Percentiles rank a stretch among this genome's conserved stretches.
These are phyloP conservation scores for Aciculoconidium aculeatum DNA, from an alignment of 805 yeast species.

Conservation along the genomic window DNA sequence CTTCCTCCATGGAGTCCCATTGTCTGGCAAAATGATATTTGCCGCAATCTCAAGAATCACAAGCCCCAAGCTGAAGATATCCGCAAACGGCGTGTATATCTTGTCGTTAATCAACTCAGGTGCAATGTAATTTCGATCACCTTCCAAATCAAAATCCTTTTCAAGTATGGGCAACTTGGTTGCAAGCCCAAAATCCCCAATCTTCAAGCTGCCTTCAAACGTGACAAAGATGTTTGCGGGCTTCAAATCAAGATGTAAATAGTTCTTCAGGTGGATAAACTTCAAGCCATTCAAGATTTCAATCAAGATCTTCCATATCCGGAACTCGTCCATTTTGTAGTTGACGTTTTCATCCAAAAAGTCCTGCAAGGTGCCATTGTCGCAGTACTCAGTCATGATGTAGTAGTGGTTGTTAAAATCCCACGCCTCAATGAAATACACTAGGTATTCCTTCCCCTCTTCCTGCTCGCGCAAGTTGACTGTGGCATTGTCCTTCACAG, in stretches of 20 bases:
- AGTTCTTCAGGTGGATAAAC: conserved; percentile 68
- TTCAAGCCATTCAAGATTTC: conserved; percentile 76
- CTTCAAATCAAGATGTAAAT: conserved; percentile 84
- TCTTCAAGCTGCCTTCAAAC: conserved; percentile 88
- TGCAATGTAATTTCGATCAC: conserved; percentile 95
- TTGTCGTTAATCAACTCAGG: conserved; percentile 87
- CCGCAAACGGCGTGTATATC: conserved; percentile 86
- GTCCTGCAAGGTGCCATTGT: conserved; percentile 82
- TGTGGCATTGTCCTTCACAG: conserved; percentile 31
- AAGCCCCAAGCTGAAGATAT: conserved; percentile 88
- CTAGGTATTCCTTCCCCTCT: conserved; percentile 72
- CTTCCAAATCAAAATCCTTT: conserved; percentile 81
- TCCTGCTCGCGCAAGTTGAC: conserved; percentile 32
- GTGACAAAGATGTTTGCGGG: conserved; percentile 94
- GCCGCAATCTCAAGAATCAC: conserved; percentile 95
- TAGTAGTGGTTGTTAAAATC: conserved; percentile 69
- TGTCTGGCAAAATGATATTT: conserved; percentile 89
- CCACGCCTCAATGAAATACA: conserved; percentile 82
- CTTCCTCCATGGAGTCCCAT: conserved; percentile 96
- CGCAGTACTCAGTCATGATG: conserved; percentile 93
- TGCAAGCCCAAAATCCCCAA: conserved; percentile 97
- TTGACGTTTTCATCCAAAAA: conserved; percentile 72
- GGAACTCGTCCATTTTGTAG: conserved; percentile 86
- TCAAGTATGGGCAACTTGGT: conserved; percentile 66
- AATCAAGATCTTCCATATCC: conserved; percentile 93